phyloP scores from a whole-genome alignment of 2,329 filamentous ascomycete species.

The Diaporthe amygdali region DNA sequence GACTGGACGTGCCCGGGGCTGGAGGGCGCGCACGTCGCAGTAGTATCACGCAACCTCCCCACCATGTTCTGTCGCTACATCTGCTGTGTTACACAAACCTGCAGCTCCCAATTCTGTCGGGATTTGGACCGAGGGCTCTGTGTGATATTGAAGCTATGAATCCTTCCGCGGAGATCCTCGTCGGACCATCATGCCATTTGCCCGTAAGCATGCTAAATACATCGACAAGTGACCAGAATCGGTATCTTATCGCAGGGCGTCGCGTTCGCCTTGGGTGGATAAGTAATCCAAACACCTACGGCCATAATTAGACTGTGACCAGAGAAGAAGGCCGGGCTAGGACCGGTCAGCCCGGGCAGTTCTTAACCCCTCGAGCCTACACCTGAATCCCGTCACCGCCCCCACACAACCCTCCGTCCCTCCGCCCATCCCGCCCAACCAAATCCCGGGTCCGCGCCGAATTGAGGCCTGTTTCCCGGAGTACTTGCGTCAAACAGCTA shows the following conservation, averaged over 20 bases:
- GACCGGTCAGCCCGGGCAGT: neutral
- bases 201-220: neutral
- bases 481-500: neutral
- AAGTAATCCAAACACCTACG: neutral
- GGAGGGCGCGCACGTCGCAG: neutral
- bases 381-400: neutral
- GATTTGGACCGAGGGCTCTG: neutral
- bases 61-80: neutral
- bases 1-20: neutral
- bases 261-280: neutral
- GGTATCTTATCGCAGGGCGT: neutral
- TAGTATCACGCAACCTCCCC: neutral
- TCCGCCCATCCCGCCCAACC: neutral
- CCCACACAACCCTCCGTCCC: neutral
- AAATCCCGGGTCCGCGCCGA: slow-evolving; percentile 3
- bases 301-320: neutral
- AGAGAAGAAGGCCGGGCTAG: neutral
- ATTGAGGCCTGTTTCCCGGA: neutral
- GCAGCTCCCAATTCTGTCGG: neutral
- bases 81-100: neutral
- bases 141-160: neutral
- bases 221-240: neutral
- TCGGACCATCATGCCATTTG: neutral
- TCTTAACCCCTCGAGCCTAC: neutral
- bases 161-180: neutral